These are phyloP conservation scores for Saccharata proteae DNA, from an alignment of 2,329 filamentous ascomycete species.

Conservation along the genomic window DNA sequence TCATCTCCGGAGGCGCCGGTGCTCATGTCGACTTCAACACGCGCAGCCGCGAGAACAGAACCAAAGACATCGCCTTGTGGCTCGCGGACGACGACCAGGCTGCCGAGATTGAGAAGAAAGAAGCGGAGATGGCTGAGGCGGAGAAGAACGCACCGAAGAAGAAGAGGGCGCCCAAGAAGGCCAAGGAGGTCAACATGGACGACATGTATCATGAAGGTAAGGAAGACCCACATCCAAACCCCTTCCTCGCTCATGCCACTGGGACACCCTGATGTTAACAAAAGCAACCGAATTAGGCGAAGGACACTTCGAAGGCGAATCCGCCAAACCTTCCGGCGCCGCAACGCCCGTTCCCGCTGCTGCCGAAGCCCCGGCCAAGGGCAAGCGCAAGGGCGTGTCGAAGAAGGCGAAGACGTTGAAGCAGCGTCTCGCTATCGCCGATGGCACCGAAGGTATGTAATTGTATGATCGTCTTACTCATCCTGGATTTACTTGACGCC, in stretches of 20 bases:
- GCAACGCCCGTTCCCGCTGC: slow-evolving; percentile 75
- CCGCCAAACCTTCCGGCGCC: slow-evolving; percentile 70
- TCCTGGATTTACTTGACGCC: too few species aligned
- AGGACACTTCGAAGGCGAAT: slow-evolving; percentile 84
- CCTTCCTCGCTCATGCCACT: slow-evolving; percentile 2
- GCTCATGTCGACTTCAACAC: slow-evolving; percentile 95
- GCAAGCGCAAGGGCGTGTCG: slow-evolving; percentile 44
- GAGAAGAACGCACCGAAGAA: slow-evolving; percentile 43
- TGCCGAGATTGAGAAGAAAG: slow-evolving; percentile 82
- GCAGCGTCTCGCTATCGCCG: slow-evolving; percentile 36
- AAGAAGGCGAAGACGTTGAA: slow-evolving; percentile 42
- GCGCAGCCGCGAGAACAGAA: slow-evolving; percentile 77
- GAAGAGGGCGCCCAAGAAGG: slow-evolving; percentile 43
- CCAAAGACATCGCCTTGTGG: slow-evolving; percentile 98
- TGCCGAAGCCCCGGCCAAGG: slow-evolving; percentile 30
- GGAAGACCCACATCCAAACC: slow-evolving; percentile 26
- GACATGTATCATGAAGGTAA: slow-evolving; percentile 99
- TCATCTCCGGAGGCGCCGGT: slow-evolving; percentile 75
- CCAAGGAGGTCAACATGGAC: slow-evolving; percentile 58
- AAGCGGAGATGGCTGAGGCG: slow-evolving; percentile 66
- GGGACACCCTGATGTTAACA: too few species aligned
- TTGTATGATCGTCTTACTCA: too few species aligned
- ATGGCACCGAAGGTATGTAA: slow-evolving; percentile 19
- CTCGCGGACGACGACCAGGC: slow-evolving; percentile 94
- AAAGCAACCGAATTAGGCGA: slow-evolving; percentile 60